phyloP scores from a whole-genome alignment of 2,329 filamentous ascomycete genomes.

The Colletotrichum camelliae region DNA sequence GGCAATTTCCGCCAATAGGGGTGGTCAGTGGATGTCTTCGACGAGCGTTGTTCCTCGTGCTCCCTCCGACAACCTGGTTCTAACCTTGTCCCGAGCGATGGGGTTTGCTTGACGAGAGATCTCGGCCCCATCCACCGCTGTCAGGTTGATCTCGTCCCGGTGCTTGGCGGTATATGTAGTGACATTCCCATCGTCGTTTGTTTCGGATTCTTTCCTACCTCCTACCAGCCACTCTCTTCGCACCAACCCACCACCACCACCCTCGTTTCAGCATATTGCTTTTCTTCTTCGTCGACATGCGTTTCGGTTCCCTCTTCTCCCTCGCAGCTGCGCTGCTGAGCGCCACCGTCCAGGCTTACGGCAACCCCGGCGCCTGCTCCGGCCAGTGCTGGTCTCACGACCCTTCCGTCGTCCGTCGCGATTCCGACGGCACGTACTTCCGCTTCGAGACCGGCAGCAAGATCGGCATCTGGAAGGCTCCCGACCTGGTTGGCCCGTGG shows the following conservation, averaged over 20 bases:
- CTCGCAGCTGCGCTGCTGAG: slow-evolving; percentile 8
- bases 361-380: slow-evolving; percentile 40
- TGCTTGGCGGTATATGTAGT: background rate
- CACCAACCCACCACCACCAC: background rate
- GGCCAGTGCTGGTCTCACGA: slow-evolving; percentile 43
- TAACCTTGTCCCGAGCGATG: background rate
- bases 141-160: background rate
- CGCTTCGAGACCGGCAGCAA: slow-evolving; percentile 46
- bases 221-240: background rate
- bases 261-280: background rate
- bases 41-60: background rate
- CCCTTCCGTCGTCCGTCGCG: slow-evolving; percentile 41
- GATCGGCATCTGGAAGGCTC: slow-evolving; percentile 44
- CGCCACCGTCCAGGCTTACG: slow-evolving; percentile 23
- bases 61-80: background rate
- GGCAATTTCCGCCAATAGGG: slow-evolving; percentile 3
- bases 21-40: background rate
- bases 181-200: background rate
- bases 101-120: background rate
- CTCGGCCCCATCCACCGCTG: background rate
- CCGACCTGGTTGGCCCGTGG: slow-evolving; percentile 46
- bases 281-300: background rate
- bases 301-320: slow-evolving; percentile 4
- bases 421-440: slow-evolving; percentile 44
- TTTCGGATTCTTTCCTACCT: background rate